Evolutionary conservation across 2,329 filamentous ascomycete species (phyloP), one percentile per base, ranked within the genome.

Genomic region (Fusarium chuoi): DNA sequence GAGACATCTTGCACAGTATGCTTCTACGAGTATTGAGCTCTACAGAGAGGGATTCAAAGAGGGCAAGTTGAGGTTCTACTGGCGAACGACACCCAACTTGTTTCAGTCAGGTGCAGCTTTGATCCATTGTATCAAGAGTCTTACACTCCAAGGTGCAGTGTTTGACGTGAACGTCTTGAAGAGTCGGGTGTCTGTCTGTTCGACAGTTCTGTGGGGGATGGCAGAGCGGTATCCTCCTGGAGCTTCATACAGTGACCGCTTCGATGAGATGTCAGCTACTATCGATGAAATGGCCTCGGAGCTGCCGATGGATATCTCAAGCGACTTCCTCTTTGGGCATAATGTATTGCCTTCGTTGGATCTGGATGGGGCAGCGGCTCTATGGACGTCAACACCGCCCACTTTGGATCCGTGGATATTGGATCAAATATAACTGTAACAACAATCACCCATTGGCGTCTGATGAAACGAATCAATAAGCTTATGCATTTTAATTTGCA

Each of bases 121-220:
- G 26, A 70, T 70, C 0, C 77, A 79, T 10, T 79, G 78, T 8
- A 55, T 73, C 1, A 71, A 71, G 22, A 56, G 17, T 6, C 45
- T 55, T 1, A 46, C 38, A 2, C 22, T 61, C 0, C 44, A 36
- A 7, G n/a, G 48, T 0, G 52, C 48, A 2, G 70, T 61, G 0
- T 52, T 78, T 4, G 59, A 73, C 22, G 22, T 35, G 1, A 55
- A 60, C 2, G 45, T 71, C 0, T 22, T 73, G 36, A 62, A 61
- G 5, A 65, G 39, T 4, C 42, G 61, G 1, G 65, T 79, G 14
- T 71, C 75, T 17, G 56, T 73, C 2, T 80, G 78, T 35, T 72
- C 65, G 1, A 75, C 78, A 0, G 62, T 80, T 9, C 61, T 80
- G 1, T 79, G 78, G 78, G 78, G 70, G 1, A 79, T 80, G 78